Conservation (phyloP, 495 filamentous ascomycete genomes). For the Aspergillus cristatus region DNA sequence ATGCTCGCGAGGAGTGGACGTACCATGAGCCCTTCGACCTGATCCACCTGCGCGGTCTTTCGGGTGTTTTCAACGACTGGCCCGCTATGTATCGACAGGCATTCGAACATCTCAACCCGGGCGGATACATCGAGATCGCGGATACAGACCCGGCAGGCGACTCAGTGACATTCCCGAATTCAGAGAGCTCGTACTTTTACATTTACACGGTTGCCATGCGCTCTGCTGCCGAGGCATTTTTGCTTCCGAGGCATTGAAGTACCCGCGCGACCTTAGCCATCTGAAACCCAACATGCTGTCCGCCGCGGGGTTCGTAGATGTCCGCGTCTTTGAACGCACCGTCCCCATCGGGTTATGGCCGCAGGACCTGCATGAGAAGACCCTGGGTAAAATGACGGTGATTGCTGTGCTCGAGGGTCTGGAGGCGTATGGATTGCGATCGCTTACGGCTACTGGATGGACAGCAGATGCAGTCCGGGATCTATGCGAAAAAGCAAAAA, state of each 20-base stretch:
- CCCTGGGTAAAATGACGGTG: constrained; percentile 56
- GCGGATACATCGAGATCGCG: constrained; percentile 55
- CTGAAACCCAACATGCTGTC: constrained; percentile 40
- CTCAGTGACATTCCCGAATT: constrained; percentile 13
- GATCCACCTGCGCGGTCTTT: constrained; percentile 55
- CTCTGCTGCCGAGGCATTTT: constrained; percentile 21
- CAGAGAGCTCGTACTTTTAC: constrained; percentile 25
- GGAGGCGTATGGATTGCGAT: constrained; percentile 51
- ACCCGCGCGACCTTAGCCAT: constrained; percentile 44
- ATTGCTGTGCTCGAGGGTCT: constrained; percentile 55
- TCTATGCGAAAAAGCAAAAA: constrained; percentile 44
- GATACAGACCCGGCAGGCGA: constrained; percentile 30
- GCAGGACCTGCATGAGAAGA: constrained; percentile 42
- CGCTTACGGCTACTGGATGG: constrained; percentile 53
- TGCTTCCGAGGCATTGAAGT: constrained; percentile 18
- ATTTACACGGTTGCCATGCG: constrained; percentile 29
- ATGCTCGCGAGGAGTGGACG: constrained; percentile 50
- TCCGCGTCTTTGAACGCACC: constrained; percentile 42
- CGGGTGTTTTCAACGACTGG: constrained; percentile 59
- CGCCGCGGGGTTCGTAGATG: constrained; percentile 53
- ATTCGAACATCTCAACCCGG: constrained; percentile 49
- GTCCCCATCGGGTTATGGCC: constrained; percentile 54
- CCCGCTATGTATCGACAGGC: constrained; percentile 49
- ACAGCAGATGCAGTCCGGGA: constrained; percentile 42
- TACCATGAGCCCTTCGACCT: constrained; percentile 53